Conservation (phyloP, 169 alveolate genomes). For the Cryptosporidium ubiquitum region DNA sequence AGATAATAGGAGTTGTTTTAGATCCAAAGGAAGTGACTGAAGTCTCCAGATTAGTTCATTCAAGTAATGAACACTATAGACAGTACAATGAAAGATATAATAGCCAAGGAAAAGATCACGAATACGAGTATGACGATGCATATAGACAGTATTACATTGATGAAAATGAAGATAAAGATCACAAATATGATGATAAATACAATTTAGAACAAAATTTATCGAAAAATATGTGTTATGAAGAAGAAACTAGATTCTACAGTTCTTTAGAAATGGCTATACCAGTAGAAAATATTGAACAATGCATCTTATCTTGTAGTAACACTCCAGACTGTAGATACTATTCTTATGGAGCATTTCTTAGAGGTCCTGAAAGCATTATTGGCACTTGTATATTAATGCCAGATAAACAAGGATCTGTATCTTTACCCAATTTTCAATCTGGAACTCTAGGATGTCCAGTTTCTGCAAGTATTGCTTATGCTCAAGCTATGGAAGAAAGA, state of each 20-base stretch:
- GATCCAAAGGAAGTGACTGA: slow-evolving; percentile 59
- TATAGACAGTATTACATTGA: background rate
- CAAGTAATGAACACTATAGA: slow-evolving; percentile 35
- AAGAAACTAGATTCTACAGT: slow-evolving; percentile 66
- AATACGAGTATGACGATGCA: background rate
- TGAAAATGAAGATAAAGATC: background rate
- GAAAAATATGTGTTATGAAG: slow-evolving; percentile 41
- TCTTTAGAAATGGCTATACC: slow-evolving; percentile 72
- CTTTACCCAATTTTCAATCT: slow-evolving; percentile 56
- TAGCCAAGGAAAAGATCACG: background rate
- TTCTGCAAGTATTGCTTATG: slow-evolving; percentile 72
- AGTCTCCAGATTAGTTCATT: slow-evolving; percentile 42
- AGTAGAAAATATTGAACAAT: slow-evolving; percentile 62
- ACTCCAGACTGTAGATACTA: slow-evolving; percentile 69
- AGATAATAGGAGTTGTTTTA: slow-evolving; percentile 64
- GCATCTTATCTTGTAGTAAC: slow-evolving; percentile 62
- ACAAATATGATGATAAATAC: background rate
- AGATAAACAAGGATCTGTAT: slow-evolving; percentile 68
- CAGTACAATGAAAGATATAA: background rate
- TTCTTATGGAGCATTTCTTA: slow-evolving; percentile 68
- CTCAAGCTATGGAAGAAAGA: slow-evolving; percentile 70
- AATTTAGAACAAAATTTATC: background rate
- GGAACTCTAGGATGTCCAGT: slow-evolving; percentile 72
- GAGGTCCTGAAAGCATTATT: slow-evolving; percentile 31
- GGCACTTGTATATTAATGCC: slow-evolving; percentile 72